Evolutionary conservation across 768 basidiomycete species (phyloP), one percentile per base, ranked within the genome.

Genomic region (Strobilomyces confusus): DNA sequence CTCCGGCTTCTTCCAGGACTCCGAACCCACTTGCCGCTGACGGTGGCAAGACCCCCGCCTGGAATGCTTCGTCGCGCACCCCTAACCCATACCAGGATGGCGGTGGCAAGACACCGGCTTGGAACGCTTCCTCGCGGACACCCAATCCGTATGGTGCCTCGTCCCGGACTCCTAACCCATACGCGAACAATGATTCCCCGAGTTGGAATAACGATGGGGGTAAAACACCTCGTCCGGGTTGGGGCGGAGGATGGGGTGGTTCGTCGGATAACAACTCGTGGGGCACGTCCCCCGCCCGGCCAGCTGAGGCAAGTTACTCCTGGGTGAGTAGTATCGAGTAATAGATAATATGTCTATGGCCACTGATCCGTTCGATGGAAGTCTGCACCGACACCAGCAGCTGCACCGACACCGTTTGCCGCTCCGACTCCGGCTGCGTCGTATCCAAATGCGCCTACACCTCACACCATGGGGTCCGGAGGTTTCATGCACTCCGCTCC

Each of bases 31-130:
- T 80, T 53, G 80, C 73, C 11, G 62, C 60, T 30, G 79, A 79
- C 41, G 78, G 84, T 17, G 77, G 83, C 32, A 76, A 78, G 52
- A 90, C 89, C 8, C 88, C 89, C 0, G 86, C 84, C 15, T 86
- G 84, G 79, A 73, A 71, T 51, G 69, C 72, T 6, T 68, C 72
- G 0, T 71, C 78, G 2, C 73, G 76, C 13, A 85, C 83, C 3
- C 84, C 84, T 9, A 83, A 83, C 57, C 80, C 82, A 1, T 77
- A 80, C 52, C 69, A 65, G 11, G 70, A 68, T 38, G 63, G 69
- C 48, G 75, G 79, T 50, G 75, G 79, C 55, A 65, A 65, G 56
- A 81, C 79, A 26, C 80, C 81, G 0, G 80, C 78, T 20, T 83
- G 77, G 82, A 73, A 69, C 49, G 70, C 72, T 15, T 68, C 71